Conservation (phyloP, 306 rosid genomes). For the Quillaja saponaria region DNA sequence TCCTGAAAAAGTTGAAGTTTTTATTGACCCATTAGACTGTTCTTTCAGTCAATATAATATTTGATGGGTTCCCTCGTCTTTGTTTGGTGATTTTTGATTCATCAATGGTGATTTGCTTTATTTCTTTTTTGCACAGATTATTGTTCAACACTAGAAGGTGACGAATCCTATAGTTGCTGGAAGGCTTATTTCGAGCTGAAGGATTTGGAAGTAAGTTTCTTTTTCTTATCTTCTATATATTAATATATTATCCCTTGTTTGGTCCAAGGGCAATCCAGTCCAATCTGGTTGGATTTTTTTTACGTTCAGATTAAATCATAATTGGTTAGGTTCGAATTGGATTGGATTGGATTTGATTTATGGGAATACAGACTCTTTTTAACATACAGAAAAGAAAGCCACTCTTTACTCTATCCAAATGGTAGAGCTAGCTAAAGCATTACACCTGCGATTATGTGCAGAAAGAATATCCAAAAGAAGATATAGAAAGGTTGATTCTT, state of each 20-base stretch:
- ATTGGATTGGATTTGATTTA: no score
- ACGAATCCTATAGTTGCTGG: slow-evolving; percentile 85
- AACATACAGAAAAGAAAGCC: no score
- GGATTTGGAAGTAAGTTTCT: slow-evolving; percentile 66
- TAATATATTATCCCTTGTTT: not conserved
- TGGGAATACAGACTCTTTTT: no score
- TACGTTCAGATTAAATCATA: no score
- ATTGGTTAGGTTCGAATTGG: no score
- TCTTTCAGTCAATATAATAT: not conserved
- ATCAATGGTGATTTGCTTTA: not conserved
- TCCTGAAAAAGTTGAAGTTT: not conserved
- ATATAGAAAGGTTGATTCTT: slow-evolving; percentile 72
- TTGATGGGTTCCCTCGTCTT: not conserved
- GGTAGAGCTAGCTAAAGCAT: no score
- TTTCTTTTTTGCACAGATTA: slow-evolving; percentile 54
- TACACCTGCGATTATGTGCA: no score
- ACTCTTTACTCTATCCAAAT: no score
- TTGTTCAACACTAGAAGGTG: slow-evolving; percentile 86
- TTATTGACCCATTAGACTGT: not conserved
- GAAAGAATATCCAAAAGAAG: slow-evolving; percentile 66
- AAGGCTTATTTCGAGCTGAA: slow-evolving; percentile 86
- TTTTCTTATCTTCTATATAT: not conserved
- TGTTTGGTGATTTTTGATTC: not conserved
- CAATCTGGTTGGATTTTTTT: no score
- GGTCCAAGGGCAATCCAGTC: no score